Conservation (phyloP, 257 asterid species). For the Nicotiana tabacum region DNA sequence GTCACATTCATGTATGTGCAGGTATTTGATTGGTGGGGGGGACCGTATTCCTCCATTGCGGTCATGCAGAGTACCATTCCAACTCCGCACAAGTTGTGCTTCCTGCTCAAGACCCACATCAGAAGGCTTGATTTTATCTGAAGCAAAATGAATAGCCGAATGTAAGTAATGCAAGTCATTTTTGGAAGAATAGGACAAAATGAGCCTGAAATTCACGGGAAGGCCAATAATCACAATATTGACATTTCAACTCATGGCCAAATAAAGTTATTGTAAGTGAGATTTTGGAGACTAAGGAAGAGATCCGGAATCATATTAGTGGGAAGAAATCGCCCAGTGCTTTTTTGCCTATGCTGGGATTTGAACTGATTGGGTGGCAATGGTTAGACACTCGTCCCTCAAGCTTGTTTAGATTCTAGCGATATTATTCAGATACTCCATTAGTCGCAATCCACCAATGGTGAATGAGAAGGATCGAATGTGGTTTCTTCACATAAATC, state of each 20-base stretch:
- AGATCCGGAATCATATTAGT: not conserved
- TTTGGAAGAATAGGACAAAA: not conserved
- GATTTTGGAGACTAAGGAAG: not conserved
- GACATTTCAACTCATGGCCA: conserved; percentile 2
- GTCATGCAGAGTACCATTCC: conserved; percentile 54
- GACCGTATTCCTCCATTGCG: conserved; percentile 47
- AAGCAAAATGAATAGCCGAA: conserved; percentile 15
- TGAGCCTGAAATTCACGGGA: not conserved
- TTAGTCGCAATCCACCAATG: conserved; percentile 1
- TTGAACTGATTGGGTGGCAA: not conserved
- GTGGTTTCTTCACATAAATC: not conserved
- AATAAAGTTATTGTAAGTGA: not conserved
- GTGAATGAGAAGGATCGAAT: not conserved
- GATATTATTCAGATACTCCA: not conserved
- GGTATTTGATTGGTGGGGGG: conserved; percentile 67
- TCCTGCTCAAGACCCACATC: conserved; percentile 99
- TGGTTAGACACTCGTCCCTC: not conserved
- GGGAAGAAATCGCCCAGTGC: too few relatives aligned
- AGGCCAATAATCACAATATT: not conserved
- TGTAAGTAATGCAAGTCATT: not conserved
- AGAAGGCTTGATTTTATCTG: conserved; percentile 98
- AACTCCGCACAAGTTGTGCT: conserved; percentile 71
- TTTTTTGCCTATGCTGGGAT: too few relatives aligned
- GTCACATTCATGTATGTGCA: conserved; percentile 84
- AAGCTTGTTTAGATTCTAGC: not conserved